These are phyloP conservation scores for Calocybe gambosa DNA, from an alignment of 1,284 basidiomycete species.

Conservation along the genomic window DNA sequence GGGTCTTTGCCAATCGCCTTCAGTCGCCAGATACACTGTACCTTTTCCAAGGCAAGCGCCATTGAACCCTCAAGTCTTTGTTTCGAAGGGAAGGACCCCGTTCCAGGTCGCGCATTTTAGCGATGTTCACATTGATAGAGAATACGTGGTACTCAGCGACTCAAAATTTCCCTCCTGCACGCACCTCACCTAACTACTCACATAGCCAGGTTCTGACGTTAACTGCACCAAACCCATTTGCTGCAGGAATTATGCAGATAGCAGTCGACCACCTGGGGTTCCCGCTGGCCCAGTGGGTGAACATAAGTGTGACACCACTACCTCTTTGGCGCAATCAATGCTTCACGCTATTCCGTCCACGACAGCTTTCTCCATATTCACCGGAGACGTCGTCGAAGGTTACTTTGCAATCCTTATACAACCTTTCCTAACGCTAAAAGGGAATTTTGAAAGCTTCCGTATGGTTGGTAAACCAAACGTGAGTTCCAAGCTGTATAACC, in stretches of 20 bases:
- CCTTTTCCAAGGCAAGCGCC: conserved; percentile 38
- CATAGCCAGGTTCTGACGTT: conserved; percentile 42
- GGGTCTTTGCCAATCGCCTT: conserved; percentile 47
- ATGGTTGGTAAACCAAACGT: conserved; percentile 41
- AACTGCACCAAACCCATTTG: conserved; percentile 56
- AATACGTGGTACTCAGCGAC: conserved; percentile 35
- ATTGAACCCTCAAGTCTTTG: conserved; percentile 27
- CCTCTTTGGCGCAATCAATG: conserved; percentile 44
- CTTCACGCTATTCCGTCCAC: conserved; percentile 35
- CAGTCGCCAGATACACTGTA: conserved; percentile 37
- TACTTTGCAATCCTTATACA: neutral
- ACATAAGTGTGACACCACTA: conserved; percentile 44
- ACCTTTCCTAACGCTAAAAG: neutral
- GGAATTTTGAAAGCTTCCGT: conserved; percentile 30
- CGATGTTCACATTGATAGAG: conserved; percentile 49
- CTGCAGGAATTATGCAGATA: conserved; percentile 44
- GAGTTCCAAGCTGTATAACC: too few relatives aligned
- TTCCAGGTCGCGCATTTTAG: conserved; percentile 48
- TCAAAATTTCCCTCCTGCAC: neutral
- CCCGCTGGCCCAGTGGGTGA: conserved; percentile 43
- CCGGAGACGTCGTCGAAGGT: conserved; percentile 59
- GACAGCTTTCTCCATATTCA: conserved; percentile 50
- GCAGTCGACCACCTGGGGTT: conserved; percentile 28
- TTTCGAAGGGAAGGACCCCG: conserved; percentile 33
- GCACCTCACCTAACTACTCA: neutral